phyloP scores from a whole-genome alignment of 768 basidiomycete genomes.

The Mycena olivaceomarginata region DNA sequence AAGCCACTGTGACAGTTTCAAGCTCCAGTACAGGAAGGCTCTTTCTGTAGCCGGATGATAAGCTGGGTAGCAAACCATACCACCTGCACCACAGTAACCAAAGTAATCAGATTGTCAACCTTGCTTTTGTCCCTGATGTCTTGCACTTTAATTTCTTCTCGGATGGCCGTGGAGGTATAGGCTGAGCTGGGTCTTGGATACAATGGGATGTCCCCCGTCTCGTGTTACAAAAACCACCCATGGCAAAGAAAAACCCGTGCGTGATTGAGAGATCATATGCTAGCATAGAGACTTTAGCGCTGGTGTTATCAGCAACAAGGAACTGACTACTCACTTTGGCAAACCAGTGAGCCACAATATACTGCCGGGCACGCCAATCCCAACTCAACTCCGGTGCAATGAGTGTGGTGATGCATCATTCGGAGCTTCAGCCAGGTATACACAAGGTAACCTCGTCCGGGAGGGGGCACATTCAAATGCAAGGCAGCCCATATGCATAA shows the following conservation, averaged over 20 bases:
- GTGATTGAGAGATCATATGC: background rate
- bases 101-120: background rate
- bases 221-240: background rate
- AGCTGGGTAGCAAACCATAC: background rate
- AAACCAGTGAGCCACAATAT: background rate
- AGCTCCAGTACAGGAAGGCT: background rate
- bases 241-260: background rate
- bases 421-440: background rate
- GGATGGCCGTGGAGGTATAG: background rate
- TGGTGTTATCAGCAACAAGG: background rate
- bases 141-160: background rate
- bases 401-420: background rate
- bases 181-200: background rate
- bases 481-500: background rate
- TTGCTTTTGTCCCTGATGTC: background rate
- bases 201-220: background rate
- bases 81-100: background rate
- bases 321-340: background rate
- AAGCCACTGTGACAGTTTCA: background rate
- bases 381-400: background rate
- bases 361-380: background rate
- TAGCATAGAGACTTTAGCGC: background rate
- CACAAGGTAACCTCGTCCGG: background rate
- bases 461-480: background rate
- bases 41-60: background rate